Evolutionary conservation across 2,329 filamentous ascomycete genomes (phyloP).

Genomic region (Podosphaera aphanis): DNA sequence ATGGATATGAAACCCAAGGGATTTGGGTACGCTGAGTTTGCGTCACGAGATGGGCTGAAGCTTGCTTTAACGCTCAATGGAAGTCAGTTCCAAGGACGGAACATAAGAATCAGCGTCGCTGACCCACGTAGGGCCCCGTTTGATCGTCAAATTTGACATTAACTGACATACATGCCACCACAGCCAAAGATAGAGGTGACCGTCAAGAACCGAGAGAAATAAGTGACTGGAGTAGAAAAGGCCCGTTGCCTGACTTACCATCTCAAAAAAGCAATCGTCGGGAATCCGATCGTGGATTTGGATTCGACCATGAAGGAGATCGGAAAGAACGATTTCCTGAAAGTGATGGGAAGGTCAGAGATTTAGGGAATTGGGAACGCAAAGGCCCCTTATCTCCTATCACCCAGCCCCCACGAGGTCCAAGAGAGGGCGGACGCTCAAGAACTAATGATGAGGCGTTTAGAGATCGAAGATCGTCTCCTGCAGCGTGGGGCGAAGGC

Average conservation of each 20-base stretch:
- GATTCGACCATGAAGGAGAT: slow-evolving; percentile 30
- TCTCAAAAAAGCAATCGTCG: slow-evolving; percentile 21
- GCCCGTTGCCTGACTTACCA: slow-evolving; percentile 57
- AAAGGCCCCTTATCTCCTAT: slow-evolving; percentile 70
- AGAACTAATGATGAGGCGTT: slow-evolving; percentile 31
- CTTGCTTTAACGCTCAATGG: slow-evolving; percentile 70
- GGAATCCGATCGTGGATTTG: slow-evolving; percentile 27
- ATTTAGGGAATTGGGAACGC: slow-evolving; percentile 83
- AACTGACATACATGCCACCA: slow-evolving; percentile 4
- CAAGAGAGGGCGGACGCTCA: slow-evolving; percentile 33
- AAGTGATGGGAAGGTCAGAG: slow-evolving; percentile 51
- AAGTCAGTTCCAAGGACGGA: slow-evolving; percentile 62
- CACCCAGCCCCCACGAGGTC: slow-evolving; percentile 27
- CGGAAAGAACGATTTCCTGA: slow-evolving; percentile 48
- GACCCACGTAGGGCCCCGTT: slow-evolving; percentile 61
- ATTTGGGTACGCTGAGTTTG: slow-evolving; percentile 94
- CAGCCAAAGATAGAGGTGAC: slow-evolving; percentile 59
- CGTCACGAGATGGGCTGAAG: slow-evolving; percentile 67
- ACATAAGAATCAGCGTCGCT: slow-evolving; percentile 81
- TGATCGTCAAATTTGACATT: slow-evolving; percentile 14
- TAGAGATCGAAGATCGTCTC: slow-evolving; percentile 41
- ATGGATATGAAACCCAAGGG: slow-evolving; percentile 86
- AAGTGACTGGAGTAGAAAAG: slow-evolving; percentile 79
- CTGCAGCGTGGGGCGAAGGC: slow-evolving; percentile 55
- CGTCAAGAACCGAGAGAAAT: slow-evolving; percentile 53